Base-by-base conservation (phyloP, 2,329 filamentous ascomycete species). In the Lachnellula suecica region DNA sequence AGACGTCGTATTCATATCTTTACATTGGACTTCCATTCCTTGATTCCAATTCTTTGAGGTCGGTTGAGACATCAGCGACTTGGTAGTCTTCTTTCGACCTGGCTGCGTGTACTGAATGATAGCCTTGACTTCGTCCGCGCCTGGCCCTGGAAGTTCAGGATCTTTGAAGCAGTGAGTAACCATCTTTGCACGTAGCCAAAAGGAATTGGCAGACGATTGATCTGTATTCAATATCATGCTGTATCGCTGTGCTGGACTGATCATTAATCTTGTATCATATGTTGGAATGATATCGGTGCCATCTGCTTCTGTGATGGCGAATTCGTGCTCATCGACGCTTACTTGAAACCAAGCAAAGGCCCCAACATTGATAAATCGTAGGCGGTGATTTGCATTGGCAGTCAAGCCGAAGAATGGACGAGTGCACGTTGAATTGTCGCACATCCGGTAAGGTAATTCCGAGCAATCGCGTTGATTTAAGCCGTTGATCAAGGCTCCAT, bases 321-420 rank as follows among this genome's bases (percentile, higher is more conserved):
- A 83, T 10, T 71, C 73, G 59, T 90, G 87, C 45, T 82, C 79
- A 58, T 91, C 87, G 42, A 90, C 75, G 63, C 82, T 83, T 24
- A 91, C 77, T 63, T 90, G 86, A 56, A 90, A 87, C 63, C 84
- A 83, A 2, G 85, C 85, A 63, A 89, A 88, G 0, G 83, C 85
- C 10, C 84, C 87, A 8, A 85, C 79, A 56, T 91, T 90, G 57
- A 88, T 74, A 58, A 91, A 76, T 13, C 87, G 81, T 44, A 91
- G 70, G 40, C 85, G 79, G 59, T 91, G 88, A 1, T 75, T 78
- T 45, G 79, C 76, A 2, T 79, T 77, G 2, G 78, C 73, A n/a
- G 75, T 64, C 4, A 84, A 68, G 19, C 75, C 69, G 6, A 83
- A 65, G 1, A 65, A 68, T 0, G 78, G 74, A 1, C 73, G 59